Conservation (phyloP, 371 early-diverging fungal species). For the Mortierella sp. region DNA sequence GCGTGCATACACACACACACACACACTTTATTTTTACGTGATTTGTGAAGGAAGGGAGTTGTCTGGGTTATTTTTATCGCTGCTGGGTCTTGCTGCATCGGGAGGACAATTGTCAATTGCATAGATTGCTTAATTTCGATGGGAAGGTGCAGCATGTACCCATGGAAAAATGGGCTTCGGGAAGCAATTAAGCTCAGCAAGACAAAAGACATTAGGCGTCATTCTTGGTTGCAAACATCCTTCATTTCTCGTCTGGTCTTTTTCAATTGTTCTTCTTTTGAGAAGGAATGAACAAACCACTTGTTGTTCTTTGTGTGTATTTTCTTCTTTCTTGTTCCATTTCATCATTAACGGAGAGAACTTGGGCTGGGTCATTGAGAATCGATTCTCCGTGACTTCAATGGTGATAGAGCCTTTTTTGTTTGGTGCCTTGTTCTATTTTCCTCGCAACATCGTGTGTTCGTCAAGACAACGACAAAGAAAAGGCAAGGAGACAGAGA, state of each 20-base stretch:
- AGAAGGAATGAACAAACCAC: background rate
- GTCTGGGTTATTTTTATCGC: background rate
- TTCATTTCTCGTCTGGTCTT: background rate
- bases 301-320: background rate
- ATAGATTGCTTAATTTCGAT: background rate
- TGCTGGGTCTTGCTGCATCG: background rate
- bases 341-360: background rate
- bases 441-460: background rate
- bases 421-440: background rate
- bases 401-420: background rate
- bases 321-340: background rate
- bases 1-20: background rate
- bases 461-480: background rate
- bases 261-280: background rate
- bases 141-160: background rate
- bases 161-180: background rate
- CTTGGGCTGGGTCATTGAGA: background rate
- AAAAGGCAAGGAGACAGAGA: conserved; percentile 1
- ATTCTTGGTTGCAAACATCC: background rate
- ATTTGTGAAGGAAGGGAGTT: background rate
- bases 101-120: background rate
- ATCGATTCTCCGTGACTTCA: background rate
- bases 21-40: background rate
- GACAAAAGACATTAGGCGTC: background rate
- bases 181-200: background rate